A percentile compares a stretch with the other conserved stretches of the same genome.
Evolutionary conservation across 202 grass and related monocot species (phyloP).

Genomic region (Saccharum hybrid): DNA sequence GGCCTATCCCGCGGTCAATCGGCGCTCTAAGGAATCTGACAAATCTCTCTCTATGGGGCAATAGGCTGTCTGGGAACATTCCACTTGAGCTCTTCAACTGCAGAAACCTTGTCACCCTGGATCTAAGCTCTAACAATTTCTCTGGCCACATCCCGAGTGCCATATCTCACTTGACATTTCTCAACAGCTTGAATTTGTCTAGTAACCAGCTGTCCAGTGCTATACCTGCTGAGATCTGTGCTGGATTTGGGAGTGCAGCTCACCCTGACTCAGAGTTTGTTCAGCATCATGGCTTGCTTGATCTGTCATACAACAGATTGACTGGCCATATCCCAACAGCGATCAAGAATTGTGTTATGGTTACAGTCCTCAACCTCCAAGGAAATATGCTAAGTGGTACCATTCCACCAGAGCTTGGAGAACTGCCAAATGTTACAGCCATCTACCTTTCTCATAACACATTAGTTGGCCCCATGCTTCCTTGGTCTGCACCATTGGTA

Average conservation of each 20-base stretch:
- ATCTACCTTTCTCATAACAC: constrained; percentile 84
- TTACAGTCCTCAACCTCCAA: constrained; percentile 76
- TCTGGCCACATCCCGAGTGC: constrained; percentile 66
- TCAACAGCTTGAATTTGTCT: constrained; percentile 88
- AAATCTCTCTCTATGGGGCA: constrained; percentile 79
- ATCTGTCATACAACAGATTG: constrained; percentile 84
- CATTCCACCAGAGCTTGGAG: constrained; percentile 73
- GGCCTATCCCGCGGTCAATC: constrained; percentile 67
- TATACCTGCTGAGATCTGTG: constrained; percentile 79
- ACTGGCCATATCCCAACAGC: constrained; percentile 69
- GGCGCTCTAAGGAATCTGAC: constrained; percentile 82
- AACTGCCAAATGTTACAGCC: constrained; percentile 68
- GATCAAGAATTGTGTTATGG: constrained; percentile 68
- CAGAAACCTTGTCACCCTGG: constrained; percentile 77
- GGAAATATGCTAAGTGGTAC: constrained; percentile 78
- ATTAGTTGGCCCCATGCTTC: constrained; percentile 68
- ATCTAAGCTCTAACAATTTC: constrained; percentile 80
- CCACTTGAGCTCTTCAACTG: constrained; percentile 86
- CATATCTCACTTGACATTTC: constrained; percentile 79
- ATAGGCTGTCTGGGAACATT: constrained; percentile 82
- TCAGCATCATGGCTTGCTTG: constrained; percentile 90
- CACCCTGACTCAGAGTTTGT: constrained; percentile 93
- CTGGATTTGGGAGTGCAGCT: constrained; percentile 69
- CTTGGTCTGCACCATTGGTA: constrained; percentile 53
- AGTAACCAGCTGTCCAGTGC: constrained; percentile 73